Conservation (phyloP, 2,329 filamentous ascomycete species). For the Fusarium redolens region DNA sequence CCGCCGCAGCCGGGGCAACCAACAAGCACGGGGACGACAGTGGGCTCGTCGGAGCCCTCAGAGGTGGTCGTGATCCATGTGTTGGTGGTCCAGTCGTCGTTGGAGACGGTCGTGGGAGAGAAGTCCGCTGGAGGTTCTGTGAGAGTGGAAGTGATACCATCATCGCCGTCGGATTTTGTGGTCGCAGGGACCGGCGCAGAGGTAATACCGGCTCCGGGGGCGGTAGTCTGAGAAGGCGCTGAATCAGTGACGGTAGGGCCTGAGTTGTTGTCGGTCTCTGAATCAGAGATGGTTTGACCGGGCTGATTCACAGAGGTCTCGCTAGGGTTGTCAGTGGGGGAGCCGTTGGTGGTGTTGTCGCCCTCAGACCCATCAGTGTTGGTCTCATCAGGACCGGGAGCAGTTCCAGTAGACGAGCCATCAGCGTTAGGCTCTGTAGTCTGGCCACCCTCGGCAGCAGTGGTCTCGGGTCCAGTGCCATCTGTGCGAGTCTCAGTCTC, state of each 20-base stretch:
- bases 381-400: too few species aligned
- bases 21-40: conserved; percentile 26
- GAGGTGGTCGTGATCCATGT: conserved; percentile 36
- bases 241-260: neutral
- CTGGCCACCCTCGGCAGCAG: too few species aligned
- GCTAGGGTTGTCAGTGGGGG: too few species aligned
- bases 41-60: conserved; percentile 12
- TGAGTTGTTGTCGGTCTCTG: neutral
- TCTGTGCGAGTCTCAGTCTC: too few species aligned
- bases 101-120: neutral
- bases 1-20: conserved; percentile 14
- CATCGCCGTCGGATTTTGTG: neutral
- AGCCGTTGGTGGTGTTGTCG: too few species aligned
- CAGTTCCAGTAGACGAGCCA: too few species aligned
- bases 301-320: neutral
- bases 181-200: neutral
- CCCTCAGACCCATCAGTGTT: too few species aligned
- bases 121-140: neutral
- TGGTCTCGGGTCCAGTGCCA: too few species aligned
- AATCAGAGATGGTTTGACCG: neutral
- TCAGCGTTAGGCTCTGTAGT: too few species aligned
- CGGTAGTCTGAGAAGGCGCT: neutral
- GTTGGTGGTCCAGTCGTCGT: conserved; percentile 15
- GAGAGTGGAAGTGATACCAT: neutral
- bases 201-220: neutral